Evolutionary conservation across 352 stramenopile genomes (phyloP), one percentile per base, ranked within the genome.

Genomic region (Pythium phragmiticola): DNA sequence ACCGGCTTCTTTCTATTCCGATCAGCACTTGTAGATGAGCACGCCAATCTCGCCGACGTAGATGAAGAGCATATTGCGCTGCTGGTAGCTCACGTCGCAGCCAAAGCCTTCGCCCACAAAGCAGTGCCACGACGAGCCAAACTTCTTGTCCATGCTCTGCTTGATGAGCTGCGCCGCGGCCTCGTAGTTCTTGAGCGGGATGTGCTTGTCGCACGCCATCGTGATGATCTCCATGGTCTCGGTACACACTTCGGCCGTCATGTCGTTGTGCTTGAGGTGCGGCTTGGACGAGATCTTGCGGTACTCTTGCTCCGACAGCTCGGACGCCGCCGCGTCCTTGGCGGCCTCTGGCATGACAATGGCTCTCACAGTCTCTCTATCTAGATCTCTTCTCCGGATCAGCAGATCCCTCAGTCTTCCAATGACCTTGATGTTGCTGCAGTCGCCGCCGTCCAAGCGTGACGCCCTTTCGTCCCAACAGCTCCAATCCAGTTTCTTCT

Each of bases 61-160:
- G 48, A 98, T 76, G 75, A 98, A 98, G 21, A 98, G 73, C 81
- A 98, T 96, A 79, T 98, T 94, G 62, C 92, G 89, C 63, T 97
- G 87, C 79, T 98, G 90, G 76, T 98, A 98, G 66, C 87, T 98
- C 58, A 99, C 91, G 67, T 98, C 92, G 70, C 98, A 98, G 51
- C 91, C 95, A 71, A 98, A 99, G 13, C 95, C 95, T 74, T 98
- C 96, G 34, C 94, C 95, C 21, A 99, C 96, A 60, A 95, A 96
- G 71, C 91, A 98, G 72, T 99, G 94, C 95, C 95, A 98, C 5
- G 92, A 96, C 14, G 88, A 80, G 6, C 94, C 96, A 71, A 98
- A 99, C 72, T 98, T 98, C 78, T 99, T 98, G 80, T 99, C 95
- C 75, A 98, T 92, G 33, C 89, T 97, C 69, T 98, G 90, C 73